A percentile compares a stretch with the other conserved stretches of the same genome.
phyloP scores from a whole-genome alignment of 768 basidiomycete species.

The Lentinula boryana region DNA sequence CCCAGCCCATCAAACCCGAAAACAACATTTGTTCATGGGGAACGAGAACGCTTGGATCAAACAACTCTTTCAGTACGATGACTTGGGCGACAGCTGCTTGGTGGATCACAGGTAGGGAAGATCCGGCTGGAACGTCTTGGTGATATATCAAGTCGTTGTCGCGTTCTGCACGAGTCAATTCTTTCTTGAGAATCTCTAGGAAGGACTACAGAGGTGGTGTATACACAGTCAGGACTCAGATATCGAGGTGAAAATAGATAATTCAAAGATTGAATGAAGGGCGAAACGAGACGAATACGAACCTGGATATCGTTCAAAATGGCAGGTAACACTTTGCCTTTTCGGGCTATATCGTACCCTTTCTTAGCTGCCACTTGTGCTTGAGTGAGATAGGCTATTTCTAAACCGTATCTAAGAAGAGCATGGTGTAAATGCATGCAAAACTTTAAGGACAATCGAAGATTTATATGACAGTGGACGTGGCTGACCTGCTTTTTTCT shows the following conservation, averaged over 20 bases:
- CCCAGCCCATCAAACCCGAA: slow-evolving; percentile 74
- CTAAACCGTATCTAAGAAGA: slow-evolving; percentile 70
- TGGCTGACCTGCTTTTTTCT: slow-evolving; percentile 58
- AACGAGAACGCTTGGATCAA: slow-evolving; percentile 50
- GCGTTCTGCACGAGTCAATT: slow-evolving; percentile 65
- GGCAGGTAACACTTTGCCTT: slow-evolving; percentile 50
- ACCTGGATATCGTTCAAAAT: slow-evolving; percentile 83
- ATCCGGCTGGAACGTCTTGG: slow-evolving; percentile 70
- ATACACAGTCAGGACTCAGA: slow-evolving; percentile 4
- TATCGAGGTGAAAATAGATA: too few relatives aligned
- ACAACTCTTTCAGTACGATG: slow-evolving; percentile 47
- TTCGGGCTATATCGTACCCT: slow-evolving; percentile 62
- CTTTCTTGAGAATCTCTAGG: slow-evolving; percentile 61
- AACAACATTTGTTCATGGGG: slow-evolving; percentile 60
- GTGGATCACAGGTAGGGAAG: slow-evolving; percentile 58
- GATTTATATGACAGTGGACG: too few relatives aligned
- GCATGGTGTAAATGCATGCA: neutral
- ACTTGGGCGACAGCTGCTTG: slow-evolving; percentile 64
- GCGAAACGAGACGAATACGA: slow-evolving; percentile 6
- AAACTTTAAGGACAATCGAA: too few relatives aligned
- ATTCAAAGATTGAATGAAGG: too few relatives aligned
- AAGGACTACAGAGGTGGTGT: slow-evolving; percentile 53
- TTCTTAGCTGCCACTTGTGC: slow-evolving; percentile 65
- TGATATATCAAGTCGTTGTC: slow-evolving; percentile 98
- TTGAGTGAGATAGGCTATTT: slow-evolving; percentile 70